Base-by-base conservation (phyloP, 2,329 filamentous ascomycete species). In the Lecanicillium sp. region DNA sequence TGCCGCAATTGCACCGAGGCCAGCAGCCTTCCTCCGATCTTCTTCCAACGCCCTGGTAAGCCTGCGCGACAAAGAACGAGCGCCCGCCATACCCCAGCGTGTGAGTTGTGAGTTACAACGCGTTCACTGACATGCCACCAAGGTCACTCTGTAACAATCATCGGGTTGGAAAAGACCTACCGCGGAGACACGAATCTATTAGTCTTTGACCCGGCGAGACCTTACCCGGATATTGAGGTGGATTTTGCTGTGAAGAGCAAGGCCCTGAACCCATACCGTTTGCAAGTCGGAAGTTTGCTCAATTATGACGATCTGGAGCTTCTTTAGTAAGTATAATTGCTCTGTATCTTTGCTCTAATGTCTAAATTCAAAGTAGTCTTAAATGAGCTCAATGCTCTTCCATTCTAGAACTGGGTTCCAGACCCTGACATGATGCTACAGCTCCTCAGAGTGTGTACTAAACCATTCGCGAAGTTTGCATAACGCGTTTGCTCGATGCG, bases 91-190 rank as follows among this genome's bases (percentile, higher is more conserved):
- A n/a, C n/a, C n/a, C n/a, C n/a, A n/a, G n/a, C n/a, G n/a, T n/a
- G n/a, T n/a, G n/a, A n/a, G n/a, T n/a, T n/a, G n/a, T n/a, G n/a
- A 20, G 13, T 22, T 19, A 6, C 13, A 14, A 31, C 29, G 15
- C n/a, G n/a, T n/a, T n/a, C n/a, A n/a, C n/a, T n/a, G n/a, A n/a
- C n/a, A n/a, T n/a, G n/a, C 8, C 46, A 10, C 1, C n/a, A 18
- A 72, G 87, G 88, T 3, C 90, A 97, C 58, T 96, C 89, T 2
- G 71, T 95, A 66, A 94, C 87, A 1, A 87, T 97, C 37, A 70
- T 97, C 39, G 90, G 90, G 0, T 71, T 94, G 18, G 88, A 96
- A 59, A 77, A 74, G 47, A 74, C 72, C 19, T 66, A 62, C 25
- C 71, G 82, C 43, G 84, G 84, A 18, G 65, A 68, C 14, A 65